phyloP scores from a whole-genome alignment of 257 asterid genomes.

The Nicotiana knightiana region DNA sequence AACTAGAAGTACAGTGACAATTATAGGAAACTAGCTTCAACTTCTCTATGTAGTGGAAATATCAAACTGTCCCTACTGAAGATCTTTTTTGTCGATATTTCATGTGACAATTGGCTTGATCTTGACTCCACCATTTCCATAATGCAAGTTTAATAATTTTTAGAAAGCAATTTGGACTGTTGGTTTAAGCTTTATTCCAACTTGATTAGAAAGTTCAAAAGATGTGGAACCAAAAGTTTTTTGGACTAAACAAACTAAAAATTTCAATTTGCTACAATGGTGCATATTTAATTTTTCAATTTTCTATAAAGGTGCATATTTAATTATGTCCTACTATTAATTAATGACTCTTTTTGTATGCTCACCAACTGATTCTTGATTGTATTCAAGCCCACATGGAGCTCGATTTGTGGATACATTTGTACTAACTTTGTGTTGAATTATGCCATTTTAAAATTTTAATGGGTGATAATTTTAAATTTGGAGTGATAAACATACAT shows the following conservation, averaged over 20 bases:
- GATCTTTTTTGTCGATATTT: not conserved
- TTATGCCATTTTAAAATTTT: too few relatives aligned
- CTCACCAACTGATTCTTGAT: not conserved
- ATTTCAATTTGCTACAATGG: not conserved
- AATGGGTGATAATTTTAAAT: too few relatives aligned
- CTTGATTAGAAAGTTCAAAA: not conserved
- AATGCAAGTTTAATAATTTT: constrained; percentile 4
- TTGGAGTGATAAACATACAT: too few relatives aligned
- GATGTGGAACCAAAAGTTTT: not conserved
- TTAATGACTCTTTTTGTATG: not conserved
- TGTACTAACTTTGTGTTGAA: too few relatives aligned
- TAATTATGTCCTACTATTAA: not conserved
- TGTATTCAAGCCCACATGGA: not conserved
- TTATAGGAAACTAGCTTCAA: not conserved
- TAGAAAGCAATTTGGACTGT: not conserved
- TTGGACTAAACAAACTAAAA: constrained; percentile 2
- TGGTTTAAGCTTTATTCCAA: constrained; percentile 4
- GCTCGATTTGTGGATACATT: too few relatives aligned
- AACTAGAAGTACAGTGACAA: too few relatives aligned
- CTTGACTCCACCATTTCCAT: not conserved
- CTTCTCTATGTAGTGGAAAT: too few relatives aligned
- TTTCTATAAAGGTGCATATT: not conserved
- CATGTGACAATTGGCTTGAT: constrained; percentile 3
- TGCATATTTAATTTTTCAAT: not conserved
- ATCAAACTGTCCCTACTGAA: not conserved